Evolutionary conservation across 306 rosid species (phyloP), one percentile per base, ranked within the genome.

Genomic region (Cyamopsis tetragonoloba): DNA sequence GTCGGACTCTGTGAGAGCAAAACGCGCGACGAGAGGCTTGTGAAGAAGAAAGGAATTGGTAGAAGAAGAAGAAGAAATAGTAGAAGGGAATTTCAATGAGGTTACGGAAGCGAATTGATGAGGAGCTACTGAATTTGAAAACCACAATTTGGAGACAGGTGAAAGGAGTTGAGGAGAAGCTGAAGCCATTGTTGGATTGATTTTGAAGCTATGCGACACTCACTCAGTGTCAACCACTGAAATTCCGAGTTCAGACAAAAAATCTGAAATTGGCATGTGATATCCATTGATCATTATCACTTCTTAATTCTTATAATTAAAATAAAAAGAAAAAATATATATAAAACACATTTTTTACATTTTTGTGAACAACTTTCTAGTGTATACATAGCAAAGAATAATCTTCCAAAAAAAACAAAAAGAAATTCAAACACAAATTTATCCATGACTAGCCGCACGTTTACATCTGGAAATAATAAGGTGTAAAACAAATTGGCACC

Each of bases 1-100:
- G 51, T 87, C 87, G 1, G 98, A 87, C 3, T 83, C 92, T 0
- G 95, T 72, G 13, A 92, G 82, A 67, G 98, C 90, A 43, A 84
- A 81, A 23, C 85, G 67, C 35, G 79, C 51, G 0, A 74, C 14
- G 24, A 74, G 71, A 31, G 86, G 70, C 63, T 82, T 85, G 31
- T 61, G 46, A 42, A 19, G 47, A 67, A 51, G 51, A 30, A 42
- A 32, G 12, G 68, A 56, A 30, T 13, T 77, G 61, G 38, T 57
- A 41, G 77, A 56, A 44, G 75, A 44, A 78, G 38, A 51, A 41
- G 77, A 56, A 44, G 75, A 44, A 78, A 17, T 38, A n/a, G 74
- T 2, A 8, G 38, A 4, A 13, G 66, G 50, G 66, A 71, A 70
- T 44, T 37, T 79, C 62, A 79, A 76, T n/a, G 84, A 74, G 32